Percentiles rank a stretch among this genome's conserved stretches.
These are phyloP conservation scores for Zoysia pacifica DNA, from an alignment of 176 grass and related monocot species.

Conservation along the genomic window DNA sequence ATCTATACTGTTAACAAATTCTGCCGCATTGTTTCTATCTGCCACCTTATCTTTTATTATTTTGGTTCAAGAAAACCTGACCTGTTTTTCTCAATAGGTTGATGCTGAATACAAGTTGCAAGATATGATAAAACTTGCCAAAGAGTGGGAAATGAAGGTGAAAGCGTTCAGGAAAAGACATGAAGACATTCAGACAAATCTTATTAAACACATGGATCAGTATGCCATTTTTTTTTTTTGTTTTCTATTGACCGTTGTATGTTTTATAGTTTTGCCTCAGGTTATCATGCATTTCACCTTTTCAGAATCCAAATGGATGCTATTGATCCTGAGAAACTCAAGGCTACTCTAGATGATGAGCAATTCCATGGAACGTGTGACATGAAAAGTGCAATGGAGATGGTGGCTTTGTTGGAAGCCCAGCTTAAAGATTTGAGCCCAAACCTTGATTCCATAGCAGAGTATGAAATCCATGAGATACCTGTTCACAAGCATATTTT, in stretches of 20 bases:
- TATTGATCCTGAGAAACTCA: slow-evolving; percentile 85
- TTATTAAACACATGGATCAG: slow-evolving; percentile 86
- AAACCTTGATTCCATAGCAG: slow-evolving; percentile 96
- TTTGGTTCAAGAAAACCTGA: background rate
- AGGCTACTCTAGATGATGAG: slow-evolving; percentile 63
- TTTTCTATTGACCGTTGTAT: slow-evolving; percentile 4
- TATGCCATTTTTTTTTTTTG: slow-evolving; percentile 47
- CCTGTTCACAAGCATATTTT: slow-evolving; percentile 24
- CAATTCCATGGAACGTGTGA: slow-evolving; percentile 60
- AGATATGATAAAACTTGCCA: slow-evolving; percentile 71
- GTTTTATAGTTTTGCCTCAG: slow-evolving; percentile 17
- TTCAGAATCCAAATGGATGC: slow-evolving; percentile 88
- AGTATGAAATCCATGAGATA: slow-evolving; percentile 55
- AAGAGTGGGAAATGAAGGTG: slow-evolving; percentile 83
- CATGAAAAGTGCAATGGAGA: slow-evolving; percentile 86
- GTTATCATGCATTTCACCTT: slow-evolving; percentile 4
- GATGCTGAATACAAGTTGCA: slow-evolving; percentile 82
- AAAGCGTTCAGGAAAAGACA: slow-evolving; percentile 79
- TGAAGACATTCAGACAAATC: slow-evolving; percentile 62
- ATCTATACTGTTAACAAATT: slow-evolving; percentile 28
- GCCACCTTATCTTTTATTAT: background rate
- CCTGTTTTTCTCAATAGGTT: slow-evolving; percentile 54
- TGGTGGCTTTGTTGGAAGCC: slow-evolving; percentile 79
- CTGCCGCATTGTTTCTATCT: background rate
- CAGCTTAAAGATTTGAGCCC: slow-evolving; percentile 94